A percentile compares a stretch with the other conserved stretches of the same genome.
phyloP scores from a whole-genome alignment of 2,329 filamentous ascomycete genomes.

The Diaporthe citriasiana region DNA sequence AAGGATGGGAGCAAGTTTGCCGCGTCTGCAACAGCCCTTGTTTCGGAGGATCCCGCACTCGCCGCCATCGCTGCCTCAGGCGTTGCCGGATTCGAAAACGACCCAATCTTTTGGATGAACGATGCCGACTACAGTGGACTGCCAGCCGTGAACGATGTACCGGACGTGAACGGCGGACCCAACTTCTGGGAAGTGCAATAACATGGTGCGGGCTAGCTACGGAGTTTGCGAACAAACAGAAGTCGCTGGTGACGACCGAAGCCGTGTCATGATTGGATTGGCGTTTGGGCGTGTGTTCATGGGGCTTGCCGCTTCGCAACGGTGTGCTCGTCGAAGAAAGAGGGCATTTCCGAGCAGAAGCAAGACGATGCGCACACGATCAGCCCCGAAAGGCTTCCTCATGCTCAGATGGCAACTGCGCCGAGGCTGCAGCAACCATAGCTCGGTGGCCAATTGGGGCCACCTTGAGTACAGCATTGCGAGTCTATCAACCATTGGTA shows the following conservation, averaged over 20 bases:
- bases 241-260: not conserved
- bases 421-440: constrained; percentile 6
- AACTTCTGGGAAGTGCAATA: constrained; percentile 39
- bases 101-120: constrained; percentile 64
- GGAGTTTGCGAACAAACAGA: not conserved
- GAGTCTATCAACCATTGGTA: not conserved
- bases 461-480: not conserved
- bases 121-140: constrained; percentile 47
- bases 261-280: not conserved
- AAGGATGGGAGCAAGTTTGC: constrained; percentile 60
- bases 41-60: constrained; percentile 60
- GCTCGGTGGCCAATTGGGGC: not conserved
- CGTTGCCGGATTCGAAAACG: constrained; percentile 58
- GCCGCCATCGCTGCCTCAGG: constrained; percentile 49
- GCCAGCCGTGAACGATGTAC: constrained; percentile 25
- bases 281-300: constrained; percentile 17
- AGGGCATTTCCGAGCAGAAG: not conserved
- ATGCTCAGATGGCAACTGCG: not conserved
- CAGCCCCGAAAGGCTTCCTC: not conserved
- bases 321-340: not conserved
- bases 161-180: constrained; percentile 35
- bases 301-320: not conserved
- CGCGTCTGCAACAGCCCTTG: constrained; percentile 56
- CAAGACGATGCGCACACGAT: not conserved
- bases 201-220: not conserved